Conservation (phyloP, 2,329 filamentous ascomycete species). For the Fusarium cicatricum region DNA sequence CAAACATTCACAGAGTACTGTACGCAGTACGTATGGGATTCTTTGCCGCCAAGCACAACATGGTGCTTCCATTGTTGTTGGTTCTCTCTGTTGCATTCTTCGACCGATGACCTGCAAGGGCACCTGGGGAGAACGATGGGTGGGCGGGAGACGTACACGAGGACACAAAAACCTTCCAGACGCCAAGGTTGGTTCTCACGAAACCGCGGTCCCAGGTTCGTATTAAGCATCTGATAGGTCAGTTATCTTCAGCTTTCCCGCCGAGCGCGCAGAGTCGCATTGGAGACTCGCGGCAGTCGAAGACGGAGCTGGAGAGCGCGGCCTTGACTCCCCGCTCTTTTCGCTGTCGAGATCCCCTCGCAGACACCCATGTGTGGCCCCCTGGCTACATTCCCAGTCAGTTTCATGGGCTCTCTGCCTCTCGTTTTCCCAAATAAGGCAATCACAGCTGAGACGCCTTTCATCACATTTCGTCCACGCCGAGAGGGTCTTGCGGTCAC, state of each 20-base stretch:
- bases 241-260: constrained; percentile 16
- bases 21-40: not conserved
- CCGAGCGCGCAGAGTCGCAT: constrained; percentile 24
- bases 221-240: constrained; percentile 5
- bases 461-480: constrained; percentile 23
- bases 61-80: constrained; percentile 2
- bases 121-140: constrained; percentile 1
- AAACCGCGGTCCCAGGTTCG: not conserved
- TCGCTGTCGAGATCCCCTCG: constrained; percentile 25
- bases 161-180: constrained; percentile 1
- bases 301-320: constrained; percentile 9
- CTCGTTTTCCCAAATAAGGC: constrained; percentile 38
- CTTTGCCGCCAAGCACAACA: constrained; percentile 5
- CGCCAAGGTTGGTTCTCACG: no score
- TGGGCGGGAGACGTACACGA: constrained; percentile 5
- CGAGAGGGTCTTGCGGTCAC: not conserved
- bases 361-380: constrained; percentile 26
- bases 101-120: constrained; percentile 2
- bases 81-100: not conserved
- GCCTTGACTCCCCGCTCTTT: constrained; percentile 26
- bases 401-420: constrained; percentile 29
- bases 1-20: constrained; percentile 5
- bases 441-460: constrained; percentile 27
- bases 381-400: constrained; percentile 7
- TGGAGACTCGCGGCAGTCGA: constrained; percentile 36